These are phyloP conservation scores for Leucosporidium yakuticum DNA, from an alignment of 768 basidiomycete genomes.

Conservation along the genomic window DNA sequence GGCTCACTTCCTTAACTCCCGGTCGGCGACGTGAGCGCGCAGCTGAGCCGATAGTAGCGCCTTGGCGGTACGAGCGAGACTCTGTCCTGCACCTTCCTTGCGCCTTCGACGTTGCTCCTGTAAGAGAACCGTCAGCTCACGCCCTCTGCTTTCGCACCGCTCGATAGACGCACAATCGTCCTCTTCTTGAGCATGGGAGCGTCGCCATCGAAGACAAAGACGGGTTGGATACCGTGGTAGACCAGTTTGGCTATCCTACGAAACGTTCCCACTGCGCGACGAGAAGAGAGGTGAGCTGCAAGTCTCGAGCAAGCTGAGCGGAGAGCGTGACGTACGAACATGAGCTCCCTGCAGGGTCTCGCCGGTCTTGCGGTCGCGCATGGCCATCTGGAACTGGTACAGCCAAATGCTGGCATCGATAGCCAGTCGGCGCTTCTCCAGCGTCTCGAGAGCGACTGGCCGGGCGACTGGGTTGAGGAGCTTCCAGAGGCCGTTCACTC, in stretches of 20 bases:
- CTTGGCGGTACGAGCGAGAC: constrained; percentile 81
- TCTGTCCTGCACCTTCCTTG: constrained; percentile 82
- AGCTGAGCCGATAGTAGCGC: constrained; percentile 87
- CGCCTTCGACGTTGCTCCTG: constrained; percentile 82
- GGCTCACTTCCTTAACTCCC: constrained; percentile 45
- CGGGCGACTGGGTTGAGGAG: constrained; percentile 87
- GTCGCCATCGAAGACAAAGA: constrained; percentile 98
- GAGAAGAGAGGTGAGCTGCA: not conserved
- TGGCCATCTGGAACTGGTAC: constrained; percentile 98
- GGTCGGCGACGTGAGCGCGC: constrained; percentile 76
- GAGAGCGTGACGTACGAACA: constrained; percentile 64
- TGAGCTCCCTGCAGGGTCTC: constrained; percentile 85
- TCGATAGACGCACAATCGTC: constrained; percentile 63
- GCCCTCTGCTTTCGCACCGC: constrained; percentile 1
- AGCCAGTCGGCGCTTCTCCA: constrained; percentile 90
- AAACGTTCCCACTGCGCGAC: constrained; percentile 29
- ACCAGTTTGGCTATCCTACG: constrained; percentile 85
- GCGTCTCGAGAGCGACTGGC: constrained; percentile 84
- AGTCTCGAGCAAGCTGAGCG: constrained; percentile 43
- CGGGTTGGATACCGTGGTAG: constrained; percentile 95
- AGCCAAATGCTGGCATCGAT: constrained; percentile 99
- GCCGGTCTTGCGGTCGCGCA: constrained; percentile 89
- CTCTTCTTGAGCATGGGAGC: constrained; percentile 81
- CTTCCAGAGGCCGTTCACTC: constrained; percentile 94
- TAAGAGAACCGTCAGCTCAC: not conserved